Conservation (phyloP, 2,329 filamentous ascomycete species). For the Domatiomyces catenatus region DNA sequence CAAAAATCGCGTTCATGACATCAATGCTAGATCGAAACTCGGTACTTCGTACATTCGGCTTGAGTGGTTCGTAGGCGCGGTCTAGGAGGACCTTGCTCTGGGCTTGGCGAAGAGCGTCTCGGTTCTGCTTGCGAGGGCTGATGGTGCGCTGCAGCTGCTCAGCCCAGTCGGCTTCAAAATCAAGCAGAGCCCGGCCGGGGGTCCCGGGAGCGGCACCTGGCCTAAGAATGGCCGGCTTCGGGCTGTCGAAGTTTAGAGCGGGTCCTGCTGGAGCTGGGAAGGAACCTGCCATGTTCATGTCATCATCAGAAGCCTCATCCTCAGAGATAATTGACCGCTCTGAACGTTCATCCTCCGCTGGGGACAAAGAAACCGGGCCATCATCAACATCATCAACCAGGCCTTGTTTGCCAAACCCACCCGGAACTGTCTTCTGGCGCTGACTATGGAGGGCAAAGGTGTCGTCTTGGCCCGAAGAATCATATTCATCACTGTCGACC, state of each 20-base stretch:
- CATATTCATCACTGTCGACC: conserved; percentile 17
- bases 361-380: conserved; percentile 67
- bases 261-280: conserved; percentile 44
- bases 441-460: conserved; percentile 42
- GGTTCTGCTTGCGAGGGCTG: conserved; percentile 83
- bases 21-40: conserved; percentile 82
- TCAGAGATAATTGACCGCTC: conserved; percentile 48
- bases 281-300: conserved; percentile 68
- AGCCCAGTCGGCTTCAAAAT: conserved; percentile 71
- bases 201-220: conserved; percentile 22
- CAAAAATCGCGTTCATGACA: conserved; percentile 88
- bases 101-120: conserved; percentile 52
- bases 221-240: conserved; percentile 15
- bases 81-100: conserved; percentile 44
- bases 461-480: conserved; percentile 33
- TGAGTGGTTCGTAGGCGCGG: conserved; percentile 23
- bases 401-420: conserved; percentile 57
- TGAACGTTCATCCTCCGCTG: conserved; percentile 61
- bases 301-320: conserved; percentile 40
- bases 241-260: conserved; percentile 8
- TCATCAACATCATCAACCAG: conserved; percentile 41
- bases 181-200: conserved; percentile 38
- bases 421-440: conserved; percentile 44
- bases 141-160: conserved; percentile 88
- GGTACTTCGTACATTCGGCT: conserved; percentile 26